Conservation (phyloP, 208 protist species). For the Sergeia podlipaevii region DNA sequence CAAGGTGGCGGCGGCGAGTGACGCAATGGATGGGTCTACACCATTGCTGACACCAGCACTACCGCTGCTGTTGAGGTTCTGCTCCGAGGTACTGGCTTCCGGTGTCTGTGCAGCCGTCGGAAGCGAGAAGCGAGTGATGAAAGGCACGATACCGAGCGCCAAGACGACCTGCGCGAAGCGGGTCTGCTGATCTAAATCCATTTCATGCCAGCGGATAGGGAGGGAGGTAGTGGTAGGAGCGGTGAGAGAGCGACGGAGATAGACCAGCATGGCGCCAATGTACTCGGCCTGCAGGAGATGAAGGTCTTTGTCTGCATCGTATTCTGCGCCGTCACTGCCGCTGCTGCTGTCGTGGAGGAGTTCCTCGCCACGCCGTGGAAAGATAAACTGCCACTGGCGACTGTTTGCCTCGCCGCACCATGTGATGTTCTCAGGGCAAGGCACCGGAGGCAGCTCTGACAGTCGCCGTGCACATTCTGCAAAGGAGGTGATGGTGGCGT, state of each 20-base stretch:
- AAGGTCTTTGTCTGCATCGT: conserved; percentile 18
- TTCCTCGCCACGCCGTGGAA: conserved; percentile 14
- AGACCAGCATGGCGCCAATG: conserved; percentile 71
- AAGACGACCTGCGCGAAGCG: conserved; percentile 54
- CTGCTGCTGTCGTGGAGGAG: not conserved
- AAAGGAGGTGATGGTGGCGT: too few species aligned
- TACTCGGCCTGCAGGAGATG: conserved; percentile 56
- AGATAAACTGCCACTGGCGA: conserved; percentile 33
- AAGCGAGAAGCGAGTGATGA: not conserved
- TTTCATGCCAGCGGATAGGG: conserved; percentile 74
- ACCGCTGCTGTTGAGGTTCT: too few species aligned
- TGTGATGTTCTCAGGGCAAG: conserved; percentile 19
- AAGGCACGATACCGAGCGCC: conserved; percentile 48
- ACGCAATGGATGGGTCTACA: too few species aligned
- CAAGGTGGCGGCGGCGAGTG: too few species aligned
- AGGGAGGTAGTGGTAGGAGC: conserved; percentile 5
- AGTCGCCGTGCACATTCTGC: too few species aligned
- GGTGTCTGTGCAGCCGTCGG: conserved; percentile 3
- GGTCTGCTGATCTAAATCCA: conserved; percentile 62
- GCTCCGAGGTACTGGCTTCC: too few species aligned
- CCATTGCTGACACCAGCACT: too few species aligned
- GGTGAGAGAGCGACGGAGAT: conserved; percentile 30
- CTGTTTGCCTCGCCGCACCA: conserved; percentile 10
- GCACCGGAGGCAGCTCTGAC: conserved; percentile 16
- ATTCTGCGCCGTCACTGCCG: not conserved